These are phyloP conservation scores for Cryptococcus sp. DNA, from an alignment of 1,284 basidiomycete genomes.

Conservation along the genomic window DNA sequence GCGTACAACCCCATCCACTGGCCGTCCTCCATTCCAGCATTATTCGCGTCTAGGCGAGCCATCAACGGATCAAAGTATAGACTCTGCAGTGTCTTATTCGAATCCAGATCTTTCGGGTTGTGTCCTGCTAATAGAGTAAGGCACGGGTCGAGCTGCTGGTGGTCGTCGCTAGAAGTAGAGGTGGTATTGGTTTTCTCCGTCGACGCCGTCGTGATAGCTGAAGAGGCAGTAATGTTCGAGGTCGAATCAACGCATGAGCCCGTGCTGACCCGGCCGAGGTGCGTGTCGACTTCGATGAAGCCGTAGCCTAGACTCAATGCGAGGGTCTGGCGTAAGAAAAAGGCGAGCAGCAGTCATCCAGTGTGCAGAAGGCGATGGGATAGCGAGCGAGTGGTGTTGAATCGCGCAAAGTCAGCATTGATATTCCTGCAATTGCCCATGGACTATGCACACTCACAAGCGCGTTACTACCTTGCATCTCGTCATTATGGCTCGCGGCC, in stretches of 20 bases:
- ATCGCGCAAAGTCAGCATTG: background rate
- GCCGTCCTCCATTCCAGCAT: conserved; percentile 5
- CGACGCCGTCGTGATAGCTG: too few relatives aligned
- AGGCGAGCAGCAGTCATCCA: background rate
- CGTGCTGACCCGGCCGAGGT: conserved; percentile 11
- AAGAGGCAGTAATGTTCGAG: too few relatives aligned
- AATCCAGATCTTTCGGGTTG: conserved; percentile 19
- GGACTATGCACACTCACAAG: conserved; percentile 22
- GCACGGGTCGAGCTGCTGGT: background rate
- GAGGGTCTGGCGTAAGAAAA: conserved; percentile 17
- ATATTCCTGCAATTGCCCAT: too few relatives aligned
- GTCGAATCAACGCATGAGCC: background rate
- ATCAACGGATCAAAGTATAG: conserved; percentile 33
- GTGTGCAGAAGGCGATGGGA: background rate
- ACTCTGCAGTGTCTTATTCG: conserved; percentile 21
- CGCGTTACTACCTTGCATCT: conserved; percentile 33
- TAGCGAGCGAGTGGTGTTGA: too few relatives aligned
- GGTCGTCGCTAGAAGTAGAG: background rate
- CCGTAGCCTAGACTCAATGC: conserved; percentile 30
- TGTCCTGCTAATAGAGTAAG: conserved; percentile 27
- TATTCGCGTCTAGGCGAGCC: conserved; percentile 26
- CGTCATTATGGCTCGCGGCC: conserved; percentile 40
- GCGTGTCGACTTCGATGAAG: conserved; percentile 34
- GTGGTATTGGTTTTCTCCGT: background rate
- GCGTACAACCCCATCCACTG: conserved; percentile 22